phyloP scores from a whole-genome alignment of 768 basidiomycete species.

The Mycena vulgaris region DNA sequence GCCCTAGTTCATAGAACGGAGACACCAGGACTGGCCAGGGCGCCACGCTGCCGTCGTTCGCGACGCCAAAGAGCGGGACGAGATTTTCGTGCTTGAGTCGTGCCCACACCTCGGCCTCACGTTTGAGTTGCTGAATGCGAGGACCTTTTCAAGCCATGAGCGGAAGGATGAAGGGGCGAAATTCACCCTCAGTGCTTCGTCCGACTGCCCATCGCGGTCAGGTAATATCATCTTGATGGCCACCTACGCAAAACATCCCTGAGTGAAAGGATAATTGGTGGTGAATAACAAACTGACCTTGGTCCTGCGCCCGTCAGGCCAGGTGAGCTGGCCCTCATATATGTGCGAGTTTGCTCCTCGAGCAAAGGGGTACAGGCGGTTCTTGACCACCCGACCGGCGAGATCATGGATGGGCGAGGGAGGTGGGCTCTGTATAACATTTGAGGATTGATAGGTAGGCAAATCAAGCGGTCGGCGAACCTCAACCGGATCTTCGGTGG shows the following conservation, averaged over 20 bases:
- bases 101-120: slow-evolving; percentile 26
- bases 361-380: slow-evolving; percentile 13
- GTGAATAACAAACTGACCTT: background rate
- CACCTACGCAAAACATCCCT: background rate
- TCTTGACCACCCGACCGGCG: slow-evolving; percentile 1
- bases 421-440: too few relatives aligned
- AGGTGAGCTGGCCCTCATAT: slow-evolving; percentile 1
- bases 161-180: background rate
- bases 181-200: slow-evolving; percentile 11
- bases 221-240: slow-evolving; percentile 19
- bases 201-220: background rate
- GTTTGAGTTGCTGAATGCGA: slow-evolving; percentile 25
- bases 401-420: background rate
- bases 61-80: slow-evolving; percentile 30
- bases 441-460: too few relatives aligned
- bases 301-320: slow-evolving; percentile 6
- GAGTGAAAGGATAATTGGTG: too few relatives aligned
- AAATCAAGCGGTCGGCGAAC: too few relatives aligned
- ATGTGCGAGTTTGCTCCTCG: slow-evolving; percentile 14
- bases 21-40: slow-evolving; percentile 28
- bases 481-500: too few relatives aligned
- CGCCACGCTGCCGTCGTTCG: slow-evolving; percentile 13
- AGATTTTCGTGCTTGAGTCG: slow-evolving; percentile 26
- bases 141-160: background rate
- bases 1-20: slow-evolving; percentile 28